phyloP scores from a whole-genome alignment of 352 stramenopile species.

The Globisporangium middletonii region DNA sequence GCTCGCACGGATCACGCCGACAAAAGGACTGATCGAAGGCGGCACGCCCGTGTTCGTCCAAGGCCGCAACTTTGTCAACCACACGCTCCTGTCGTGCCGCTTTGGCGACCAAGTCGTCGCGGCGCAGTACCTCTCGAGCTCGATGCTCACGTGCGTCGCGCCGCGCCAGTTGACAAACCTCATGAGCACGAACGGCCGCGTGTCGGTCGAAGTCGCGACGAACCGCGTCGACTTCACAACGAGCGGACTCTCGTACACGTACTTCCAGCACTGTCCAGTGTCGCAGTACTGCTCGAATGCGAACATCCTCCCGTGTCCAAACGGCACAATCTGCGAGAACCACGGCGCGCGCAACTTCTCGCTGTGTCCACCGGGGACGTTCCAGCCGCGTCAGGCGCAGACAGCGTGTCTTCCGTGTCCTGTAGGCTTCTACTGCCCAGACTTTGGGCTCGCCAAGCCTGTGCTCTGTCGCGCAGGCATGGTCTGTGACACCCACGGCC shows the following conservation, averaged over 20 bases:
- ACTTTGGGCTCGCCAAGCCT: conserved; percentile 86
- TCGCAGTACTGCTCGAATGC: conserved; percentile 55
- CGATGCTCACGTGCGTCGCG: conserved; percentile 71
- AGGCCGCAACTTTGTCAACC: conserved; percentile 93
- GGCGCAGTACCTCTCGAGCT: conserved; percentile 78
- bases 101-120: conserved; percentile 70
- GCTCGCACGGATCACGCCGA: conserved; percentile 71
- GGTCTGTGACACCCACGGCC: conserved; percentile 90
- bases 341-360: conserved; percentile 88
- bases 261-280: conserved; percentile 52
- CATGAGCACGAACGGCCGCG: conserved; percentile 29
- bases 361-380: conserved; percentile 89
- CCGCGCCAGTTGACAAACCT: conserved; percentile 58
- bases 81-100: conserved; percentile 77
- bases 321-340: conserved; percentile 75
- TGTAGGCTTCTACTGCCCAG: conserved; percentile 93
- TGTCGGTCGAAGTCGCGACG: conserved; percentile 76
- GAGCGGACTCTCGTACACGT: conserved; percentile 66
- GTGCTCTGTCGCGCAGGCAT: conserved; percentile 88
- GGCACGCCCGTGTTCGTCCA: conserved; percentile 88
- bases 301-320: conserved; percentile 71
- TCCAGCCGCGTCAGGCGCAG: conserved; percentile 88
- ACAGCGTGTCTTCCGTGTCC: conserved; percentile 86
- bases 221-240: conserved; percentile 86
- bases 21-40: conserved; percentile 62